phyloP scores from a whole-genome alignment of 805 yeast genomes.

The Sugiyamaella qingdaonensis region DNA sequence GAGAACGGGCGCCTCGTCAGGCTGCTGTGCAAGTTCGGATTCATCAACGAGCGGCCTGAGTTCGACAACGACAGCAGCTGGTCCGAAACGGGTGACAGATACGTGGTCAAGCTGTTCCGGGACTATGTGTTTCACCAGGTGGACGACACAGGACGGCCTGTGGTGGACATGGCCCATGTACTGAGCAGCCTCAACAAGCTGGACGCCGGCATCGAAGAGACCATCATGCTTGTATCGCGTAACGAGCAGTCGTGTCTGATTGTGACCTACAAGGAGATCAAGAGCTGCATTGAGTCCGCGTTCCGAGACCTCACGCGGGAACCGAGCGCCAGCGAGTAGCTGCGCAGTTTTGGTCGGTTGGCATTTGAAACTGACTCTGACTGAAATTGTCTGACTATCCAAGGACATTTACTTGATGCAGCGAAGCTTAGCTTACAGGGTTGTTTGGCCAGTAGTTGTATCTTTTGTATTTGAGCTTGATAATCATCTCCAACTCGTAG shows the following conservation, averaged over 20 bases:
- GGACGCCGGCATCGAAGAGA: constrained; percentile 89
- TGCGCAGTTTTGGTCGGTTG: too few species aligned
- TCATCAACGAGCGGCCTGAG: constrained; percentile 72
- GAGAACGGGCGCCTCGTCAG: constrained; percentile 88
- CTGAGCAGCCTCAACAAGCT: constrained; percentile 76
- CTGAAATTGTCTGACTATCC: too few species aligned
- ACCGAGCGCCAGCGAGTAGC: too few species aligned
- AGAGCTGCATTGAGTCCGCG: constrained; percentile 60
- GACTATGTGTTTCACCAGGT: constrained; percentile 84
- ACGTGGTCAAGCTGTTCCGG: constrained; percentile 67
- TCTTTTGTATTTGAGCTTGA: too few species aligned
- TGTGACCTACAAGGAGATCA: constrained; percentile 76
- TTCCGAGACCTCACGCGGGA: constrained; percentile 51
- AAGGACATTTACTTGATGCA: too few species aligned
- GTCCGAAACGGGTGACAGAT: constrained; percentile 73
- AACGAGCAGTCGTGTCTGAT: constrained; percentile 85
- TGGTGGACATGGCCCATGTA: constrained; percentile 78
- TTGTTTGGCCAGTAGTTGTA: too few species aligned
- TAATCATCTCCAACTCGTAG: too few species aligned
- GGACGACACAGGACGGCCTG: constrained; percentile 72
- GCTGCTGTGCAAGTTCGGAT: constrained; percentile 73
- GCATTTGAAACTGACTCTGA: too few species aligned
- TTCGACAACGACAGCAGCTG: constrained; percentile 51
- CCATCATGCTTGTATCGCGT: constrained; percentile 68
- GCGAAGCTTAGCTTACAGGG: too few species aligned